A percentile compares a stretch with the other conserved stretches of the same genome.
phyloP scores from a whole-genome alignment of 225 moss, liverwort and hornwort genomes.

The Sphagnum tenellum region DNA sequence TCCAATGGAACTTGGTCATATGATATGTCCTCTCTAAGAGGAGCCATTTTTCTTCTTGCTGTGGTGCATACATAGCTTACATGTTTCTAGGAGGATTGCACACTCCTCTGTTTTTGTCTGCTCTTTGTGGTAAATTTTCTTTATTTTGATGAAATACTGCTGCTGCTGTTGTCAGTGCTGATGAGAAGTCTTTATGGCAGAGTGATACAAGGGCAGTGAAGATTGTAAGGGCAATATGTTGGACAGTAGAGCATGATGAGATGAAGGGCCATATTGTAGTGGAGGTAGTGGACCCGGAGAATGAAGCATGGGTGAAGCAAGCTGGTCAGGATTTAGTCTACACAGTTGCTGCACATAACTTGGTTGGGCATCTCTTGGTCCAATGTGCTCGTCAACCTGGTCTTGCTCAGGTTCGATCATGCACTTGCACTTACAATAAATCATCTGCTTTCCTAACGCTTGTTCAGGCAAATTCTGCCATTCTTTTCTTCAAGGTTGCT shows the following conservation, averaged over 20 bases:
- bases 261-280: constrained; percentile 66
- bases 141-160: no score
- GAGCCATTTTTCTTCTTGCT: no score
- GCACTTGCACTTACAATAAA: no score
- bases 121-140: not conserved
- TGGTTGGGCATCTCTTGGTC: constrained; percentile 74
- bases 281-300: constrained; percentile 69
- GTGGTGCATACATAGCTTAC: no score
- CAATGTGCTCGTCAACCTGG: constrained; percentile 82
- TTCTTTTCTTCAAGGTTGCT: no score
- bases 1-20: no score
- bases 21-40: no score
- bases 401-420: constrained; percentile 38
- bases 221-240: constrained; percentile 32
- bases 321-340: constrained; percentile 67
- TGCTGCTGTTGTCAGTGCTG: no score
- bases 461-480: no score
- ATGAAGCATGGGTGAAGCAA: constrained; percentile 63
- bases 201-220: constrained; percentile 61
- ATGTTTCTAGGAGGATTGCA: no score
- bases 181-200: constrained; percentile 10
- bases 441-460: no score
- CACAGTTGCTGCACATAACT: constrained; percentile 76
- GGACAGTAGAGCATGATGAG: constrained; percentile 33
- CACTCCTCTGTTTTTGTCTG: not conserved